These are phyloP conservation scores for Ascochyta koolunga DNA, from an alignment of 2,329 filamentous ascomycete species.

Conservation along the genomic window DNA sequence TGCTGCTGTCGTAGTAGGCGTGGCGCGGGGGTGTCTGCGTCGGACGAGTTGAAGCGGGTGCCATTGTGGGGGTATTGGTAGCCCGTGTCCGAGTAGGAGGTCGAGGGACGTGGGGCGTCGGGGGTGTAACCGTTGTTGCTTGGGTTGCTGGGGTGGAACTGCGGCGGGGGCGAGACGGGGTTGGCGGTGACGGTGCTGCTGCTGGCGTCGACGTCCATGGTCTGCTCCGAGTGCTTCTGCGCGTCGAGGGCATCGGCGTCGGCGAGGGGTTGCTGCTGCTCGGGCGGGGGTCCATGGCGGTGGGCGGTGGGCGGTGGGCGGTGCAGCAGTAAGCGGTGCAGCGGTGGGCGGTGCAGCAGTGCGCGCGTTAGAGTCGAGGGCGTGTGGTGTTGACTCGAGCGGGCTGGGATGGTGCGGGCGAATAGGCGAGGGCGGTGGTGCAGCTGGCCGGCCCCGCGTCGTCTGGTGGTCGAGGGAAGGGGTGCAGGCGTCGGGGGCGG, in stretches of 20 bases:
- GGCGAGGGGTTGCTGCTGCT: constrained; percentile 15
- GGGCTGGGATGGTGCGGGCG: constrained; percentile 25
- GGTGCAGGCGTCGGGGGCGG: constrained; percentile 35
- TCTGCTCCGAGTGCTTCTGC: constrained; percentile 44
- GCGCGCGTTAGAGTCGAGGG: neutral
- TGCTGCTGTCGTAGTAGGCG: constrained; percentile 40
- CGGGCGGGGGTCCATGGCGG: constrained; percentile 32
- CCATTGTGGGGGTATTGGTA: constrained; percentile 49
- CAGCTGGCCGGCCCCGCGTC: constrained; percentile 28
- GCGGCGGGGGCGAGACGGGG: constrained; percentile 13
- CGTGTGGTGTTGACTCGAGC: constrained; percentile 24
- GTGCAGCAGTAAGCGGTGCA: neutral
- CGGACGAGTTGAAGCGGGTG: constrained; percentile 54
- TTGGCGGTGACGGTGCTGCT: constrained; percentile 51
- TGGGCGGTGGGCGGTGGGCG: neutral
- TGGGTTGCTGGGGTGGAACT: constrained; percentile 37
- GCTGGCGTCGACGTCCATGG: constrained; percentile 53
- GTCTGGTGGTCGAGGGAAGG: too few relatives aligned
- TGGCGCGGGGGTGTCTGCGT: constrained; percentile 54
- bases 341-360: neutral
- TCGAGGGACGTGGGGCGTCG: constrained; percentile 57
- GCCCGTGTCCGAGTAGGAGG: constrained; percentile 59
- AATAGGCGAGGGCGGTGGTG: constrained; percentile 31
- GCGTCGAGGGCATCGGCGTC: constrained; percentile 25
- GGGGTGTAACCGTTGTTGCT: constrained; percentile 46